Conservation (phyloP, 768 basidiomycete species). For the Coprinellus micaceus region DNA sequence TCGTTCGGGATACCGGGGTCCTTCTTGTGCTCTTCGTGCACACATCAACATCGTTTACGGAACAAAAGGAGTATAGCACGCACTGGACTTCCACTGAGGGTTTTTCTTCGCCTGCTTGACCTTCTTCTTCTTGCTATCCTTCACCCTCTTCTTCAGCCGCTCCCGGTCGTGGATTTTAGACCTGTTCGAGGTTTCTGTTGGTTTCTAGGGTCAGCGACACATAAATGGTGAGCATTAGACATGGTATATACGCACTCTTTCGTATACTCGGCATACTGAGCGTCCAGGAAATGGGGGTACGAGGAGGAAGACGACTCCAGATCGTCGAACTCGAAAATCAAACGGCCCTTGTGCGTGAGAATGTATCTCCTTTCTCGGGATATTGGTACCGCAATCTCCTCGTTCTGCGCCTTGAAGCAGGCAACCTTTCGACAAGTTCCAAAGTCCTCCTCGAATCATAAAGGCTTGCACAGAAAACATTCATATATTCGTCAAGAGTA, state of each 20-base stretch:
- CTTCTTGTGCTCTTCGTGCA: slow-evolving; percentile 62
- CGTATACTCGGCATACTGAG: slow-evolving; percentile 60
- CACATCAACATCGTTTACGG: neutral
- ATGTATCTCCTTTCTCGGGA: neutral
- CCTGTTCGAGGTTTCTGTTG: slow-evolving; percentile 64
- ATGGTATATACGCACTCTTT: slow-evolving; percentile 53
- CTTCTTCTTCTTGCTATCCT: slow-evolving; percentile 74
- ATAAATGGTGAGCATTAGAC: too few relatives aligned
- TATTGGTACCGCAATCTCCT: neutral
- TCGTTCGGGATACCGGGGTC: slow-evolving; percentile 93
- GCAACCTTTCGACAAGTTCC: too few relatives aligned
- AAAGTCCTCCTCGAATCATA: too few relatives aligned
- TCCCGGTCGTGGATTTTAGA: slow-evolving; percentile 67
- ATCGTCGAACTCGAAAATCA: neutral
- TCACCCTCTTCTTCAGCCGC: slow-evolving; percentile 70
- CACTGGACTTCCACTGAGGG: slow-evolving; percentile 86
- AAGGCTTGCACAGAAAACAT: too few relatives aligned
- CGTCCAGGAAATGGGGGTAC: neutral
- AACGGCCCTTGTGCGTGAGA: slow-evolving; percentile 1
- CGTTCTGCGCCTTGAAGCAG: too few relatives aligned
- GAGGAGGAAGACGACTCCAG: too few relatives aligned
- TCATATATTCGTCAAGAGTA: too few relatives aligned
- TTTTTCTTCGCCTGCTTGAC: slow-evolving; percentile 75
- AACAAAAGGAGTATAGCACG: slow-evolving; percentile 24
- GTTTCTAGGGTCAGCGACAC: slow-evolving; percentile 11